Evolutionary conservation across 2,329 filamentous ascomycete genomes (phyloP).

Genomic region (Aspergillus quadrilineatus): DNA sequence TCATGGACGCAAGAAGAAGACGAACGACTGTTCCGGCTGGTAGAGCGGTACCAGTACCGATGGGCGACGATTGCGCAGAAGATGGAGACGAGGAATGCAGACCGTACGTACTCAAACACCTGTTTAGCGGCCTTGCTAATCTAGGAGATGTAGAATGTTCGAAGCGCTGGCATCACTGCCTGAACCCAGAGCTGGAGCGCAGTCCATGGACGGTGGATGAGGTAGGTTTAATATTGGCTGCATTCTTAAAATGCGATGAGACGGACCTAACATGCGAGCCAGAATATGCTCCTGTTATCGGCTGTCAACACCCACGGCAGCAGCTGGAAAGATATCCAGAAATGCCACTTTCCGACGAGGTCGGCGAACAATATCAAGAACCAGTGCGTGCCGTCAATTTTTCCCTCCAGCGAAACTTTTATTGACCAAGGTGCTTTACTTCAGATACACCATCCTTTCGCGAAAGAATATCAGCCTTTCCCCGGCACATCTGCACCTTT

Average conservation of each 20-base stretch:
- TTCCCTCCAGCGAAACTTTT: no score
- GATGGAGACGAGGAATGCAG: constrained; percentile 14
- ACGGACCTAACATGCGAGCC: not conserved
- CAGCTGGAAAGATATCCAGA: constrained; percentile 16
- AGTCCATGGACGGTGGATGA: constrained; percentile 13
- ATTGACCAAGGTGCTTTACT: not conserved
- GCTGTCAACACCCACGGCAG: constrained; percentile 10
- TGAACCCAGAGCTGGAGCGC: constrained; percentile 14
- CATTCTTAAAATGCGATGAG: not conserved
- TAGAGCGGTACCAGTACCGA: constrained; percentile 10
- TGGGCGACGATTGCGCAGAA: constrained; percentile 15
- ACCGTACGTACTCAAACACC: not conserved
- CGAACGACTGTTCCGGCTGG: constrained; percentile 6
- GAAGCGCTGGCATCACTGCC: constrained; percentile 15
- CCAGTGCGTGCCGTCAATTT: constrained; percentile 1
- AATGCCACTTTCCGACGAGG: constrained; percentile 11
- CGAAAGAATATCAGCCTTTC: not conserved
- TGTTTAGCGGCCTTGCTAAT: not conserved
- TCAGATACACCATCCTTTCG: constrained; percentile 10
- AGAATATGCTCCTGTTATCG: constrained; percentile 7
- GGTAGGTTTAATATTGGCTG: not conserved
- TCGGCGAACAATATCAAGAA: constrained; percentile 16
- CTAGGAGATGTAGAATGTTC: constrained; percentile 4
- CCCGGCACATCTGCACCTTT: not conserved
- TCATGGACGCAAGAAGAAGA: constrained; percentile 14